A percentile compares a stretch with the other conserved stretches of the same genome.
Evolutionary conservation across 2,329 filamentous ascomycete genomes (phyloP).

Genomic region (Exophiala bonariae): DNA sequence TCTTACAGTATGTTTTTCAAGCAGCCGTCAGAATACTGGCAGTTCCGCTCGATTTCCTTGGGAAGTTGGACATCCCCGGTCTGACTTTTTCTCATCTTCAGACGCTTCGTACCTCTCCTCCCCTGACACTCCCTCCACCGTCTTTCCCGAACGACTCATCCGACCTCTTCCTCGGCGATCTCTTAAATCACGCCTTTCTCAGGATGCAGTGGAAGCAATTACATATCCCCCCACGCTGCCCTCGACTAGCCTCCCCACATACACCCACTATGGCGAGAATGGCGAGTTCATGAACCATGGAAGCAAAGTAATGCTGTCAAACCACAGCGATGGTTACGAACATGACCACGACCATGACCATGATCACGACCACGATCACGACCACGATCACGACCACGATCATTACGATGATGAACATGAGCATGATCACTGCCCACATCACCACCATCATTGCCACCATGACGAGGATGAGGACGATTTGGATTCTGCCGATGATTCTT

Average conservation of each 20-base stretch:
- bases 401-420: slow-evolving; percentile 36
- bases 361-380: slow-evolving; percentile 24
- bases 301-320: slow-evolving; percentile 45
- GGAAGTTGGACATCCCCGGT: slow-evolving; percentile 9
- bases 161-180: slow-evolving; percentile 86
- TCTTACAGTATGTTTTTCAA: slow-evolving; percentile 21
- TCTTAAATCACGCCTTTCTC: slow-evolving; percentile 81
- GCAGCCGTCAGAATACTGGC: not conserved
- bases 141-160: slow-evolving; percentile 88
- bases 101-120: slow-evolving; percentile 51
- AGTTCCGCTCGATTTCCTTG: not conserved
- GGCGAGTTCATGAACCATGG: slow-evolving; percentile 50
- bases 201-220: slow-evolving; percentile 79
- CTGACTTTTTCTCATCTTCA: slow-evolving; percentile 30
- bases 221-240: slow-evolving; percentile 77
- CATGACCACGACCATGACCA: slow-evolving; percentile 25
- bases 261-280: slow-evolving; percentile 64
- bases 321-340: slow-evolving; percentile 40
- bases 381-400: slow-evolving; percentile 31
- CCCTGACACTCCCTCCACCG: slow-evolving; percentile 72
- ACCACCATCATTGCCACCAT: slow-evolving; percentile 34
- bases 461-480: slow-evolving; percentile 56
- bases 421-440: slow-evolving; percentile 9
- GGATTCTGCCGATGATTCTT: slow-evolving; percentile 53
- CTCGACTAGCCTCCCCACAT: slow-evolving; percentile 72